Percentiles rank a stretch among this genome's conserved stretches.
Conservation (phyloP, 208 protist genomes). For the Trypanosomatidae sp. region DNA sequence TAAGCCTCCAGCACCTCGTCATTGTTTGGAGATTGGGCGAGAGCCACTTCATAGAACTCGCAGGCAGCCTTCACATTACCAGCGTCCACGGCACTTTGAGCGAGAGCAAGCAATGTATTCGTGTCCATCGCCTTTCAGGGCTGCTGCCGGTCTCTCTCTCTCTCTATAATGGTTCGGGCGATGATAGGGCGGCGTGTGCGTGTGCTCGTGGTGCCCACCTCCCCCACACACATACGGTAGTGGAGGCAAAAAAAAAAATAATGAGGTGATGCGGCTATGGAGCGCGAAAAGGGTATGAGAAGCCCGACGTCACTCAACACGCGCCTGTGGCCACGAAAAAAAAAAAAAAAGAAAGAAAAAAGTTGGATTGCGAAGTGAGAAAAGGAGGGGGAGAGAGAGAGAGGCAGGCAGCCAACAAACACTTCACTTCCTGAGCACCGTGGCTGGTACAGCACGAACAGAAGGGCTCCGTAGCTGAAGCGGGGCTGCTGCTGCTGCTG, state of each 20-base stretch:
- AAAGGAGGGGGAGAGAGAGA: background rate
- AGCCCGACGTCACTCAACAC: no score
- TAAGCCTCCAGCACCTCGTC: constrained; percentile 92
- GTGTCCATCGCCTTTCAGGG: constrained; percentile 57
- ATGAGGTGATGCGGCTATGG: background rate
- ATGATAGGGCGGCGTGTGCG: background rate
- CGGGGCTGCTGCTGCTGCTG: background rate
- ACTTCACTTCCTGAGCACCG: background rate
- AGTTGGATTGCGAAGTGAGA: background rate
- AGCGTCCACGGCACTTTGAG: constrained; percentile 83
- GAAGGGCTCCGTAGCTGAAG: background rate
- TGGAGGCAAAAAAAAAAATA: background rate
- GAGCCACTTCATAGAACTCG: constrained; percentile 86
- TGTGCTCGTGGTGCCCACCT: background rate
- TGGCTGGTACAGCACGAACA: background rate
- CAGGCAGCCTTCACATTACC: constrained; percentile 83
- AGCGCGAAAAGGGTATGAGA: background rate
- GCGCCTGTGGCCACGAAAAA: background rate
- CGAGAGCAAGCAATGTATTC: constrained; percentile 66
- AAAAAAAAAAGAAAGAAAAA: constrained; percentile 5
- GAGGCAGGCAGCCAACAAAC: background rate
- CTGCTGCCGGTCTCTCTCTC: background rate
- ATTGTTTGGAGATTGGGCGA: constrained; percentile 74
- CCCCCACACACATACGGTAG: background rate
- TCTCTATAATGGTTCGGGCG: background rate